Base-by-base conservation (phyloP, 768 basidiomycete species). In the Boletus reticulatus region DNA sequence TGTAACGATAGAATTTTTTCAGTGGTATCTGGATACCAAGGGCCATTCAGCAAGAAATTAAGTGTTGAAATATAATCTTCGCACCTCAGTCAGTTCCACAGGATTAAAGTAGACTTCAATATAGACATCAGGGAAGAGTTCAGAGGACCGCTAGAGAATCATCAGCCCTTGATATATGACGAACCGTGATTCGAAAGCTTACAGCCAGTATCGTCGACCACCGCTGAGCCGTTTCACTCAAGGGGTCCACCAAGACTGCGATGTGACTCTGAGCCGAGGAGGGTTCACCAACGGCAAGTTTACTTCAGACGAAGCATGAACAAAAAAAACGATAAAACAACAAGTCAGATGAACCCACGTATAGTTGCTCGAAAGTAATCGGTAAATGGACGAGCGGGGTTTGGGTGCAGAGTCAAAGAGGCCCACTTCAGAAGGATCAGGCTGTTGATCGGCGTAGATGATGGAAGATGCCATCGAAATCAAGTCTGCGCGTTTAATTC, bases 1-100 rank as follows among this genome's bases (percentile, higher is more conserved):
- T 86, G 66, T 87, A 92, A 8, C 90, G 87, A 69, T 97, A 98
- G 76, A 98, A 98, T 17, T 88, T 82, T 70, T 97, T 98, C 42
- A 98, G 73, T 0, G 94, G 94, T 27, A 97, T 76, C 90, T 97
- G 58, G 2, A 27, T 43, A 20, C 51, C 42, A 19, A 16, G 16
- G 19, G 12, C 1, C 20, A 10, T 50, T 52, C 39, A 63, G 34
- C 46, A 29, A 31, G n/a, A 7, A 19, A 19, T 24, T n/a, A 39
- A 48, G 2, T 43, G n/a, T 14, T 16, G 8, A 37, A 38, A 29
- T 0, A 17, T 44, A 1, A 34, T 16, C 4, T 43, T 62, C 79
- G 29, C 55, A 93, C 93, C 73, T 98, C 94, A 2, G 71, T 67
- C 57, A 87, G 79, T 27, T 69, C 73, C 0, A 78, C 72, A 1